Conservation (phyloP, 495 filamentous ascomycete genomes). For the Penicillium riverlandense region DNA sequence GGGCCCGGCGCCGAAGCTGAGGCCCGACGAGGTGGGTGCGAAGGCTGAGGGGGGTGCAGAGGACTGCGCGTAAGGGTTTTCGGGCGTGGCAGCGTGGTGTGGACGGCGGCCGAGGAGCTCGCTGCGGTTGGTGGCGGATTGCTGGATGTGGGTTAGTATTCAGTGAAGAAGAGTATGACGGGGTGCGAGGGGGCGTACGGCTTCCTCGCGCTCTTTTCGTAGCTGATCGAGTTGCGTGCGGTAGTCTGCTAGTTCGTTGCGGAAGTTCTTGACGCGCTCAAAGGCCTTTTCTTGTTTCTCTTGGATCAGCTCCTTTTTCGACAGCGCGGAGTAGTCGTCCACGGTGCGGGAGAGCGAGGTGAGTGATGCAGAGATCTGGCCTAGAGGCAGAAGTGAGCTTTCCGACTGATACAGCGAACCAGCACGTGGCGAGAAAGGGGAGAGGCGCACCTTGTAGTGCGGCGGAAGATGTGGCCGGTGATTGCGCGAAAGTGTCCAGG, state of each 20-base stretch:
- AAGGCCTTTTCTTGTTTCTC: slow-evolving; percentile 86
- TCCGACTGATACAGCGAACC: background rate
- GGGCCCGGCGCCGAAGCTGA: slow-evolving; percentile 46
- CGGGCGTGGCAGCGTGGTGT: slow-evolving; percentile 78
- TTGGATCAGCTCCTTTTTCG: slow-evolving; percentile 78
- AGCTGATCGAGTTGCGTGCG: slow-evolving; percentile 67
- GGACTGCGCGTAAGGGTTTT: slow-evolving; percentile 83
- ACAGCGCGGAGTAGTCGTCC: slow-evolving; percentile 82
- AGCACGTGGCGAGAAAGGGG: background rate
- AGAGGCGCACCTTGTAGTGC: slow-evolving; percentile 52
- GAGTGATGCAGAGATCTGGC: slow-evolving; percentile 79
- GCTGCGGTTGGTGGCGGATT: slow-evolving; percentile 62
- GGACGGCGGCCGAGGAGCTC: slow-evolving; percentile 90
- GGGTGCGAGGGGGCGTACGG: slow-evolving; percentile 32
- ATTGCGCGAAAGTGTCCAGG: slow-evolving; percentile 64
- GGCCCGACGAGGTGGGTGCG: slow-evolving; percentile 32
- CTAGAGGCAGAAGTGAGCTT: slow-evolving; percentile 29
- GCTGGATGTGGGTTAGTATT: slow-evolving; percentile 25
- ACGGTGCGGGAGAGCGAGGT: slow-evolving; percentile 85
- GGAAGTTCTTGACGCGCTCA: slow-evolving; percentile 80
- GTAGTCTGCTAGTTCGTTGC: slow-evolving; percentile 71
- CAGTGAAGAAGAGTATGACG: background rate
- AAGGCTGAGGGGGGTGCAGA: slow-evolving; percentile 36
- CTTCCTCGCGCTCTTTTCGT: slow-evolving; percentile 67
- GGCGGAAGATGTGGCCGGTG: slow-evolving; percentile 51